Base-by-base conservation (phyloP, 192 early-diverging fungal species). In the Gigaspora rosea region DNA sequence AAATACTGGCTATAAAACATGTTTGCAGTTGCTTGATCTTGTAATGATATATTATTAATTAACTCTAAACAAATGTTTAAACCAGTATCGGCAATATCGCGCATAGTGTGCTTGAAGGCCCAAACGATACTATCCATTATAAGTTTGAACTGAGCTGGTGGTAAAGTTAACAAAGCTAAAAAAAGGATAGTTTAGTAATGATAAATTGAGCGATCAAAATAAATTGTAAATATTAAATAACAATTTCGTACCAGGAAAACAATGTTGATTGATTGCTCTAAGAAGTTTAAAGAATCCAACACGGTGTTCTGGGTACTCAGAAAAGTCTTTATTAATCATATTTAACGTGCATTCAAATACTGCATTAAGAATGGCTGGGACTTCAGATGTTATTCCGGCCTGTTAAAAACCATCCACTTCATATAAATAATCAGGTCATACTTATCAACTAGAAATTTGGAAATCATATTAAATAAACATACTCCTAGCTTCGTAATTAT, bases 261-360 rank as follows among this genome's bases (percentile, higher is more conserved):
- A 99, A 75, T 91, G 85, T 68, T 88, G 81, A 76, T 94, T 95
- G 83, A 99, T 97, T 11, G 95, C 93, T 64, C 93, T 90, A 71
- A 99, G 82, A 75, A 99, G 85, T 79, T 93, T 93, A 82, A 95
- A 99, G 82, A 99, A 97, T 11, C 93, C 94, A 77, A 93, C 88
- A 71, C 98, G 94, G 84, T 98, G 96, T 83, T 99, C 97, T 18
- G 98, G 98, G 83, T 91, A 97, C 79, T 97, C 96, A 32, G 95
- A 88, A 87, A 98, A 97, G 86, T 99, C 95, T 84, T 97, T 97
- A 89, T 95, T 98, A 83, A 99, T 99, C 98, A 99, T 99, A 85
- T 94, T 93, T 81, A 99, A 83, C 0, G 98, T 99, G 79, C 93
- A 93, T 82, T 96, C 96, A 78, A 99, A 99, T 62, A 97, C 94